Evolutionary conservation across 2,329 filamentous ascomycete genomes (phyloP).

Genomic region (Tetracladium maxilliforme): DNA sequence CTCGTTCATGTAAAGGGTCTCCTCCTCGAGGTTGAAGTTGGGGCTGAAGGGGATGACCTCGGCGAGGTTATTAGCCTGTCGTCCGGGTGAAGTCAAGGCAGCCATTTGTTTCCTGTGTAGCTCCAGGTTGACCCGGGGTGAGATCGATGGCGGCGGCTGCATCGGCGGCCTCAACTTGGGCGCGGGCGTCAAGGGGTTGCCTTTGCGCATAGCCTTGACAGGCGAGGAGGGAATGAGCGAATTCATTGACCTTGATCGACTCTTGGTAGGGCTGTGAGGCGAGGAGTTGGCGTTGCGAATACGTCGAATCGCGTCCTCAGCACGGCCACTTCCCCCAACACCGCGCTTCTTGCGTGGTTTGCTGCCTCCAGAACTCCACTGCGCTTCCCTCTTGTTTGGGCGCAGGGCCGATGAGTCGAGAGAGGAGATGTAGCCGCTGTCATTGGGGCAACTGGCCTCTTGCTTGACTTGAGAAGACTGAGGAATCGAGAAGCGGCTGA

Average conservation of each 20-base stretch:
- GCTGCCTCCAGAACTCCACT: conserved; percentile 67
- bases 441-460: conserved; percentile 58
- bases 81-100: conserved; percentile 65
- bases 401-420: conserved; percentile 81
- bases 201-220: conserved; percentile 2
- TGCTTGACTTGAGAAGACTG: conserved; percentile 51
- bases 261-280: conserved; percentile 77
- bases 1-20: conserved; percentile 33
- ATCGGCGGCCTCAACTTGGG: conserved; percentile 61
- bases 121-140: conserved; percentile 82
- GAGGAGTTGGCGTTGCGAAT: conserved; percentile 87
- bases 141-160: conserved; percentile 57
- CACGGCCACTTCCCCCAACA: too few species aligned
- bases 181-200: conserved; percentile 59
- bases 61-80: conserved; percentile 32
- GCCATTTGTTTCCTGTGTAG: conserved; percentile 76
- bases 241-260: conserved; percentile 33
- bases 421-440: conserved; percentile 95
- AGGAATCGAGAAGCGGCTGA: conserved; percentile 40
- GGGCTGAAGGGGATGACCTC: conserved; percentile 49
- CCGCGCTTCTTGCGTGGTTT: conserved; percentile 74
- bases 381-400: conserved; percentile 45
- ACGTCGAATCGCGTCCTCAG: conserved; percentile 89
- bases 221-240: conserved; percentile 11
- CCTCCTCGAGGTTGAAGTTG: conserved; percentile 51